Percentiles rank a stretch among this genome's conserved stretches.
Evolutionary conservation across 306 rosid species (phyloP).

Genomic region (Bauhinia variegata): DNA sequence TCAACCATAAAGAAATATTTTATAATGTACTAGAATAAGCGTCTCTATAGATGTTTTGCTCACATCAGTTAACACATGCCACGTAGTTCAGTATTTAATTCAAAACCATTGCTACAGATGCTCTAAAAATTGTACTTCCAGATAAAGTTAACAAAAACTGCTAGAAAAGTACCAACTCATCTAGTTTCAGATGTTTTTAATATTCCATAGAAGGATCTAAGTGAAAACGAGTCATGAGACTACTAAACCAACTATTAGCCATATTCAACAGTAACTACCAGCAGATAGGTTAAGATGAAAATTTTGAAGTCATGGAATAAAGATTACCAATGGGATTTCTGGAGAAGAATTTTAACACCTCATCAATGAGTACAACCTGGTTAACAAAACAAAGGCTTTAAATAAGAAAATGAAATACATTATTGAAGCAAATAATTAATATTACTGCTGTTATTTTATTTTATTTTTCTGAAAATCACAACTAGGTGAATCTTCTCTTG

Average conservation of each 20-base stretch:
- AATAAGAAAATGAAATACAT: not conserved
- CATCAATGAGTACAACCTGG: slow-evolving; percentile 90
- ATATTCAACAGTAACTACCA: slow-evolving; percentile 24
- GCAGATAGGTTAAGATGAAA: slow-evolving; percentile 21
- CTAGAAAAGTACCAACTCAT: not conserved
- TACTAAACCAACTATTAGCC: slow-evolving; percentile 2
- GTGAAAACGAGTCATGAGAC: not conserved
- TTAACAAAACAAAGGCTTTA: slow-evolving; percentile 24
- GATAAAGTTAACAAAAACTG: too few species aligned
- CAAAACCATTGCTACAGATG: too few species aligned
- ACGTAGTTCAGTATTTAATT: not conserved
- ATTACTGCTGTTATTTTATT: too few species aligned
- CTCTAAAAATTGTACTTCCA: not conserved
- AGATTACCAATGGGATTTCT: slow-evolving; percentile 69
- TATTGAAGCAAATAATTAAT: not conserved
- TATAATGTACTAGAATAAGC: not conserved
- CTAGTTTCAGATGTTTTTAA: not conserved
- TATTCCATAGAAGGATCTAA: not conserved
- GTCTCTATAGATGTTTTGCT: not conserved
- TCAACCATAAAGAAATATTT: slow-evolving; percentile 13
- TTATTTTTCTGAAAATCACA: too few species aligned
- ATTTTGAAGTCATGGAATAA: slow-evolving; percentile 33
- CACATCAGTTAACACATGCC: slow-evolving; percentile 6
- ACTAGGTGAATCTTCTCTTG: too few species aligned
- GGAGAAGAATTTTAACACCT: slow-evolving; percentile 88